Evolutionary conservation across 2,329 filamentous ascomycete species (phyloP).

Genomic region (Plenodomus tracheiphilus): DNA sequence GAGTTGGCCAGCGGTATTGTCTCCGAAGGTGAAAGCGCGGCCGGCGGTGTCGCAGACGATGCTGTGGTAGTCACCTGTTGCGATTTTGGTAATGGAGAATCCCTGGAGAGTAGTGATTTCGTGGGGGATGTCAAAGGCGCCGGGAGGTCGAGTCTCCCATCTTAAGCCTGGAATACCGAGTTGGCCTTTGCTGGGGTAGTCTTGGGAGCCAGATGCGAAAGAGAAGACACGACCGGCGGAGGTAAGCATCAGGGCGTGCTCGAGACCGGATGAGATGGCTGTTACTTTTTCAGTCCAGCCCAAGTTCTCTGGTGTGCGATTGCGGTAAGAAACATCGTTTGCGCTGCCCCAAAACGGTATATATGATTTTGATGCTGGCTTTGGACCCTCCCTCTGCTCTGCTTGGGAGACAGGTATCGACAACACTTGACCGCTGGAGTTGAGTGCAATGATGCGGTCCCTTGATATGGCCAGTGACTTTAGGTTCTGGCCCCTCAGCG

Average conservation of each 20-base stretch:
- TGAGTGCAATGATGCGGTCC: constrained; percentile 81
- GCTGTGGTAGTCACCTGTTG: constrained; percentile 85
- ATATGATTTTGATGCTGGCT: constrained; percentile 69
- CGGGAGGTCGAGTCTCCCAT: constrained; percentile 76
- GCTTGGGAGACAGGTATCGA: constrained; percentile 76
- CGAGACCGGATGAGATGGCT: constrained; percentile 75
- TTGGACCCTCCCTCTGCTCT: constrained; percentile 69
- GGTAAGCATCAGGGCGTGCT: constrained; percentile 86
- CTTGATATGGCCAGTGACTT: constrained; percentile 74
- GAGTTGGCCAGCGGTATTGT: constrained; percentile 89
- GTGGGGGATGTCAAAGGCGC: constrained; percentile 79
- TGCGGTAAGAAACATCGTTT: constrained; percentile 69
- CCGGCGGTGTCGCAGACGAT: constrained; percentile 76
- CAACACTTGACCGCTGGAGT: constrained; percentile 76
- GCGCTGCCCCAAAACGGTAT: constrained; percentile 71
- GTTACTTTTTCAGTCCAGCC: constrained; percentile 72
- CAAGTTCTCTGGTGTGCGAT: constrained; percentile 67
- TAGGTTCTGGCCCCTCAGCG: constrained; percentile 80
- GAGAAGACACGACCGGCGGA: constrained; percentile 85
- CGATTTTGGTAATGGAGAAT: constrained; percentile 73
- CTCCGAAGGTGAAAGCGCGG: constrained; percentile 82
- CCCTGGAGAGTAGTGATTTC: constrained; percentile 74
- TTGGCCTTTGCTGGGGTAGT: constrained; percentile 82
- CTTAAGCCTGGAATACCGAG: constrained; percentile 82
- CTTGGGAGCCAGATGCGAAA: constrained; percentile 75